phyloP scores from a whole-genome alignment of 2,329 filamentous ascomycete species.

The Diaporthe sp. region DNA sequence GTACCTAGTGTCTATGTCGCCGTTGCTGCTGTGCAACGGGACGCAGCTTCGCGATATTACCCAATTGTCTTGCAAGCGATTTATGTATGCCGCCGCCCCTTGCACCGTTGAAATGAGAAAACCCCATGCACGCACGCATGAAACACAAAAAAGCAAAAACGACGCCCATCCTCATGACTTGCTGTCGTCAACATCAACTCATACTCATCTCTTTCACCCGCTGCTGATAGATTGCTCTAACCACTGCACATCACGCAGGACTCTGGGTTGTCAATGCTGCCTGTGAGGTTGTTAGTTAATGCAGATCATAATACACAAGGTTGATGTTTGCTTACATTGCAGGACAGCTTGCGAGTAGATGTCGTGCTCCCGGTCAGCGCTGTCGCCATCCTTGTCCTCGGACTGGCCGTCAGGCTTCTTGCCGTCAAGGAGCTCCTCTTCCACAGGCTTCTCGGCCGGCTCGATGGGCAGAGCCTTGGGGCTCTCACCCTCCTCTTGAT shows the following conservation, averaged over 20 bases:
- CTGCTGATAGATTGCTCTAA: constrained; percentile 58
- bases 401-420: constrained; percentile 68
- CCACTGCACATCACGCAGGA: constrained; percentile 97
- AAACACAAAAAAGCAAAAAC: constrained; percentile 24
- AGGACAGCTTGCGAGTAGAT: constrained; percentile 96
- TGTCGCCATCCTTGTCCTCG: constrained; percentile 80
- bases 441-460: constrained; percentile 72
- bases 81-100: constrained; percentile 25
- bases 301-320: background rate
- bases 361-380: constrained; percentile 83
- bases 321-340: constrained; percentile 72
- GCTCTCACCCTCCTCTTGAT: constrained; percentile 81
- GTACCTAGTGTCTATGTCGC: constrained; percentile 31
- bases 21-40: constrained; percentile 32
- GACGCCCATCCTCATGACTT: constrained; percentile 29
- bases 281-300: constrained; percentile 58
- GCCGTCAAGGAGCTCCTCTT: constrained; percentile 69
- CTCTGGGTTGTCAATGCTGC: constrained; percentile 97
- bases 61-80: constrained; percentile 35
- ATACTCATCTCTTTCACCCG: constrained; percentile 18
- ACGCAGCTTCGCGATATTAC: constrained; percentile 33
- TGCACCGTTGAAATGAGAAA: constrained; percentile 21
- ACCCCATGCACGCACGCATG: constrained; percentile 19
- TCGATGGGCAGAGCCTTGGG: constrained; percentile 83
- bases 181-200: constrained; percentile 31